Base-by-base conservation (phyloP, 2,329 filamentous ascomycete genomes). In the Whalleya microplaca region DNA sequence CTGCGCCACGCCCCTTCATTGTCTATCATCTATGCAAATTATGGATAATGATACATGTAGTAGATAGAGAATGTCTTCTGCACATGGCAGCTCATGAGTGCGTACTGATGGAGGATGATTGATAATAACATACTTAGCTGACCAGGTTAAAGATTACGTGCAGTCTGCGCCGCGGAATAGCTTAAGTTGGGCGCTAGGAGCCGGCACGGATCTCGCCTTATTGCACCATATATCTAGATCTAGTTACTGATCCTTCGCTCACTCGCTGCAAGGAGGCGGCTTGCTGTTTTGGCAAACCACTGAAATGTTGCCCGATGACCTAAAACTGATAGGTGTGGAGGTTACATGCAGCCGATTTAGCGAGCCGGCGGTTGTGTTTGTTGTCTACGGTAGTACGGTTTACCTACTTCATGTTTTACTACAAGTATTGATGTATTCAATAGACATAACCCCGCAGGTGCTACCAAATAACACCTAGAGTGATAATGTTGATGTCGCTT, bases 231-330 rank as follows among this genome's bases (percentile, higher is more conserved):
- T 14, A 14, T 12, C 3, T 16, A 37, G 32, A 37, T 37, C 32
- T 37, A 37, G 32, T 37, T 37, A 37, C 14, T 37, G 32, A 12
- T 12, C 44, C 37, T 21, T 27, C 40, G 37, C 37, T 47, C 42
- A 18, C 43, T 16, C 21, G 44, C 53, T 49, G 43, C 48, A 51
- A 56, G 57, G 50, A 53, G 29, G 45, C 45, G 40, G 48, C 50
- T 48, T 29, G n/a, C 42, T 42, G 14, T 44, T 21, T 16, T 42
- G 29, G 51, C 41, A 16, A 42, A 40, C 48, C 12, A 54, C 40
- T 4, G 21, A 49, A 51, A 37, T 29, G 18, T n/a, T n/a, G n/a
- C n/a, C n/a, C n/a, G n/a, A n/a, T n/a, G n/a, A n/a, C n/a, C n/a
- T n/a, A n/a, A n/a, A n/a, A n/a, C n/a, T n/a, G n/a, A n/a, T n/a